Base-by-base conservation (phyloP, 73 alveolate species). In the Paramecium primaurelia region DNA sequence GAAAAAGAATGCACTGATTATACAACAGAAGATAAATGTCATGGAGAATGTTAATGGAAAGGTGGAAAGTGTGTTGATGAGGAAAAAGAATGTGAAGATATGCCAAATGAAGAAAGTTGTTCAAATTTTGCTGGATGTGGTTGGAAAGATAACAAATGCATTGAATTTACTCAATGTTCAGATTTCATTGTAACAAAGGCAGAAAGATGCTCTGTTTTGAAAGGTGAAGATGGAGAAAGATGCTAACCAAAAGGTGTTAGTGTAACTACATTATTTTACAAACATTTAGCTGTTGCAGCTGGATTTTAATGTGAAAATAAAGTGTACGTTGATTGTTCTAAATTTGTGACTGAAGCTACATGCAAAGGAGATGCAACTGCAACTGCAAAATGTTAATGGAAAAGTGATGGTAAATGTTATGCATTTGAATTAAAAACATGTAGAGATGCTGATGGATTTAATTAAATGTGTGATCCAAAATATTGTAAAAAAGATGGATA, bases 341-440 rank as follows among this genome's bases (percentile, higher is more conserved):
- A 64, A 64, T 34, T 64, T 16, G 26, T n/a, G 26, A 64, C 49
- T 34, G 42, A 64, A 64, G 47, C 84, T 12, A 64, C 84, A 32
- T 64, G 84, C 9, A 64, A 64, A 64, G 84, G 84, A 32, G 84
- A 64, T 64, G 84, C 84, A 28, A 64, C 84, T 32, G 84, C 84
- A 32, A 64, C 84, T 25, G 84, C 84, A 10, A 64, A 64, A 64
- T 64, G 84, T 28, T 64, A 64, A 64, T 64, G 84, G 84, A 64
- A 64, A 64, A 64, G 47, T 64, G 84, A 64, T 8, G 84, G 84
- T 11, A 64, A 64, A 26, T 64, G 84, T 34, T 64, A 64, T 64
- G 84, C 84, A 12, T 64, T 64, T 64, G 84, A 64, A 64, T 34
- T 64, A 9, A 64, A 64, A 64, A 32, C 84, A 32, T 64, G 84